phyloP scores from a whole-genome alignment of 148 eudicot genomes.

The Rhododendron ferrugineum region DNA sequence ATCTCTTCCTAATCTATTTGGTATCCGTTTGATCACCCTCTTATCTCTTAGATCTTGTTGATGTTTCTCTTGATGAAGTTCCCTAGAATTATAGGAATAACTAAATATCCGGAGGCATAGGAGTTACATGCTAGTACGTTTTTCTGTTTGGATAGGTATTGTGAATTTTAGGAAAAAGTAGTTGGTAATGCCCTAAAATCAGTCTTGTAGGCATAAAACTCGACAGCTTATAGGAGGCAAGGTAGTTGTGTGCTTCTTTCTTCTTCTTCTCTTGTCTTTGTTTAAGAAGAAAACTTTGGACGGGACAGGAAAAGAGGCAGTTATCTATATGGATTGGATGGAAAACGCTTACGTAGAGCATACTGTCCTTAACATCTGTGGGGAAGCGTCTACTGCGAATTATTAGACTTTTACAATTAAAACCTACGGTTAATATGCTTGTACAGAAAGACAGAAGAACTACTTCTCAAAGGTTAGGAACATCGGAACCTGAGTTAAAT shows the following conservation, averaged over 20 bases:
- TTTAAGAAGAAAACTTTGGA: background rate
- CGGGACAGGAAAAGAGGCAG: background rate
- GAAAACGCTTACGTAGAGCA: background rate
- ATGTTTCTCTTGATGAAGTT: background rate
- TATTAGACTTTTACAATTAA: background rate
- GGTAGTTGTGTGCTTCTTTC: conserved; percentile 17
- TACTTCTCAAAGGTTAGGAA: background rate
- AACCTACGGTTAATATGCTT: background rate
- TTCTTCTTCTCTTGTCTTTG: background rate
- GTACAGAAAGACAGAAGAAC: background rate
- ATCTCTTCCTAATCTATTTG: no score
- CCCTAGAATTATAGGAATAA: background rate
- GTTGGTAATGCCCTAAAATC: background rate
- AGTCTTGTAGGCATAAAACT: conserved; percentile 4
- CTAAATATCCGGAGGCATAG: background rate
- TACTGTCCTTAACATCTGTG: background rate
- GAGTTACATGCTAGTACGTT: background rate
- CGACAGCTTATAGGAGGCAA: conserved; percentile 5
- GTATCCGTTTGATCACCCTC: background rate
- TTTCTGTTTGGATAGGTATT: background rate
- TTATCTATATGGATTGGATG: background rate
- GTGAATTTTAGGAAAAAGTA: background rate
- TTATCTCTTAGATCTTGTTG: background rate
- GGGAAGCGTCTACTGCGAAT: background rate
- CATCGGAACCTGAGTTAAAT: background rate